phyloP scores from a whole-genome alignment of 1,284 basidiomycete species.

The Coniferiporia weirii region DNA sequence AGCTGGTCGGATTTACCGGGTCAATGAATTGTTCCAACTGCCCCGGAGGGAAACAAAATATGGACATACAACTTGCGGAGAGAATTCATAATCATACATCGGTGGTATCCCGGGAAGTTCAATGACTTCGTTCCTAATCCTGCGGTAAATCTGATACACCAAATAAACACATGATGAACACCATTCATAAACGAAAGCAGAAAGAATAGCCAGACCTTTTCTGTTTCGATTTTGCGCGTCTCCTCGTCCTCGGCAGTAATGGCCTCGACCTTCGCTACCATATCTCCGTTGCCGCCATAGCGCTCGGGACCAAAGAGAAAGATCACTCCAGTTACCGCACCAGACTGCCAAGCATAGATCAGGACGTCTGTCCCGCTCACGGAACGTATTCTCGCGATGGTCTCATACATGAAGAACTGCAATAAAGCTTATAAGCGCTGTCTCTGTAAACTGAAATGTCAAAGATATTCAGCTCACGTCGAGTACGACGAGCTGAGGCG shows the following conservation, averaged over 20 bases:
- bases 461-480: conserved; percentile 2
- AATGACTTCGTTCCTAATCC: conserved; percentile 3
- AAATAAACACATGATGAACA: not conserved
- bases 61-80: conserved; percentile 6
- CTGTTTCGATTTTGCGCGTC: not conserved
- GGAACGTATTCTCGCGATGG: too few species aligned
- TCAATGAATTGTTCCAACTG: not conserved
- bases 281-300: too few species aligned
- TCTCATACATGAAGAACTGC: too few species aligned
- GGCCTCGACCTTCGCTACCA: too few species aligned
- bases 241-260: too few species aligned
- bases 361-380: too few species aligned
- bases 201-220: too few species aligned
- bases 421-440: not conserved
- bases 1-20: not conserved
- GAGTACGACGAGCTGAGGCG: not conserved
- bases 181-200: too few species aligned
- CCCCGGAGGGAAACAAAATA: not conserved
- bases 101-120: conserved; percentile 8
- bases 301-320: too few species aligned
- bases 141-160: not conserved
- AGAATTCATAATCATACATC: conserved; percentile 14
- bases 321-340: too few species aligned
- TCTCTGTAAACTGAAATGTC: conserved; percentile 2
- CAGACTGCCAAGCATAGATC: too few species aligned